Percentiles rank a stretch among this genome's conserved stretches.
Conservation (phyloP, 163 green algal genomes). For the Smithsoniella earleae region DNA sequence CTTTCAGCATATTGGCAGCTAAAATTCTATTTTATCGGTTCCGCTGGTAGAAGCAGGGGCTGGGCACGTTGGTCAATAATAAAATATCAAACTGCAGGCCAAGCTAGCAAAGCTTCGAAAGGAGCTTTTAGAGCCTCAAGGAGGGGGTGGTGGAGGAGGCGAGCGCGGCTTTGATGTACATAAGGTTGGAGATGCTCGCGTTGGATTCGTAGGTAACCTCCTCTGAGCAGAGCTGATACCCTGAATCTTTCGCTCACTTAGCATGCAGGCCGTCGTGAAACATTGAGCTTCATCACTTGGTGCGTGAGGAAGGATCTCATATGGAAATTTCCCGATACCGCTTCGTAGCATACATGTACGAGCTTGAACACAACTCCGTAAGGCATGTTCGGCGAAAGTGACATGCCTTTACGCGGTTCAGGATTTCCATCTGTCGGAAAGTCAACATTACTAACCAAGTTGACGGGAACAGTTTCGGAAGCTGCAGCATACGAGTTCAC, state of each 20-base stretch:
- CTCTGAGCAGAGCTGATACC: neutral
- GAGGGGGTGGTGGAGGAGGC: constrained; percentile 40
- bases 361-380: no score
- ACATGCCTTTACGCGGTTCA: no score
- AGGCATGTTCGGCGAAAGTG: no score
- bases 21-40: neutral
- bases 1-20: no score
- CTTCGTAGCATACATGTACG: no score
- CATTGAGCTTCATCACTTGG: neutral
- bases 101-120: constrained; percentile 94
- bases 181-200: constrained; percentile 91
- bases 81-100: constrained; percentile 31
- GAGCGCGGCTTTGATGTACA: constrained; percentile 94
- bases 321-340: constrained; percentile 5
- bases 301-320: neutral
- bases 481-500: constrained; percentile 98
- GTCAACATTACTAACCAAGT: constrained; percentile 84
- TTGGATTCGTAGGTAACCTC: constrained; percentile 90
- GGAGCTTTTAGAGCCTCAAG: constrained; percentile 77
- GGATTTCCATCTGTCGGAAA: constrained; percentile 87
- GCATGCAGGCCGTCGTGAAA: neutral
- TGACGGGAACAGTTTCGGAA: constrained; percentile 83
- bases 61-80: no score
- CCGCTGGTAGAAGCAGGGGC: neutral
- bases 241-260: neutral